phyloP scores from a whole-genome alignment of 345 rosid species.

The Draba incana region DNA sequence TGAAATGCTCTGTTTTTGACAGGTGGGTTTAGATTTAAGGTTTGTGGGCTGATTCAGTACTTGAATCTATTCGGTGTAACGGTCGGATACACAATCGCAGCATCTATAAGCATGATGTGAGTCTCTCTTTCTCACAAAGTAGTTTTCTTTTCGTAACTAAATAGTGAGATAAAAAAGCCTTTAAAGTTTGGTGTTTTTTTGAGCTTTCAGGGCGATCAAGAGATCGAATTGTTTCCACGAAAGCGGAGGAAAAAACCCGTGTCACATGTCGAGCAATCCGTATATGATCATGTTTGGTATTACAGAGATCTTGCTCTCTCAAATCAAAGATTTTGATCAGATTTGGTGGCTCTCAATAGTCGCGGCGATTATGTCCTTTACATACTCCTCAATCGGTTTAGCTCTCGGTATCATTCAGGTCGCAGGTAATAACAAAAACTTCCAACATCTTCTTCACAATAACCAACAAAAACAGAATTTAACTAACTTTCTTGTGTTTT shows the following conservation, averaged over 20 bases:
- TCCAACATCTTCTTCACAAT: background rate
- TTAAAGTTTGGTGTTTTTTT: background rate
- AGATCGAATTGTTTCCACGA: slow-evolving; percentile 77
- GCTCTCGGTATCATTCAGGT: slow-evolving; percentile 81
- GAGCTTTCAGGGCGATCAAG: slow-evolving; percentile 62
- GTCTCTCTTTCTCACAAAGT: slow-evolving; percentile 18
- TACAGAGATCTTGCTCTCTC: slow-evolving; percentile 67
- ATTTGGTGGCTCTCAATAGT: slow-evolving; percentile 90
- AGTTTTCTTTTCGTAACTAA: background rate
- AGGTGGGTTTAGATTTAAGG: slow-evolving; percentile 72
- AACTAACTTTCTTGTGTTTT: slow-evolving; percentile 18
- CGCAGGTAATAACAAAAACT: slow-evolving; percentile 38
- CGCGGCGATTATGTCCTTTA: slow-evolving; percentile 92
- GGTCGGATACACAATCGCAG: slow-evolving; percentile 76
- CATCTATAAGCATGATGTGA: slow-evolving; percentile 83
- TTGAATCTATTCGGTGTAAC: slow-evolving; percentile 67
- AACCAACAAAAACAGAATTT: background rate
- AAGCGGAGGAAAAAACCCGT: slow-evolving; percentile 63
- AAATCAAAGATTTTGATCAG: slow-evolving; percentile 80
- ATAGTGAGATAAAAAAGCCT: background rate
- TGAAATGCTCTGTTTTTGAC: slow-evolving; percentile 18
- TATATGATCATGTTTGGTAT: slow-evolving; percentile 83
- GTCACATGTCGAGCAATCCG: slow-evolving; percentile 67
- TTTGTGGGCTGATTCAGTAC: slow-evolving; percentile 70
- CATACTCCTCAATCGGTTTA: slow-evolving; percentile 84